Conservation (phyloP, 306 rosid species). For the Morella rubra region DNA sequence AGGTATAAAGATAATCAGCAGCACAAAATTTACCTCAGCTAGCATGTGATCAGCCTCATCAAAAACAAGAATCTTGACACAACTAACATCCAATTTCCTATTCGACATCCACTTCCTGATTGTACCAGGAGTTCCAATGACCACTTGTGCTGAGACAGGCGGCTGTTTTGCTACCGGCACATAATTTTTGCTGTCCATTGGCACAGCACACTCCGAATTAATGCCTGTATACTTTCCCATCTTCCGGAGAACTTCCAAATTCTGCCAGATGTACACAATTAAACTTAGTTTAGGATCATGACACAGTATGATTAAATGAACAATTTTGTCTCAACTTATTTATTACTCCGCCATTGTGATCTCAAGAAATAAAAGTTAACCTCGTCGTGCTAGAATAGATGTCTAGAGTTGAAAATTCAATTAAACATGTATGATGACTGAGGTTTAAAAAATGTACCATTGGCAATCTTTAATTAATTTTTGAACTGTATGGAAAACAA, state of each 20-base stretch:
- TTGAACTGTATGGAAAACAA: neutral
- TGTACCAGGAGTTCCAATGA: slow-evolving; percentile 28
- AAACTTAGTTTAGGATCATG: neutral
- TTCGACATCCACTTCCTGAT: slow-evolving; percentile 54
- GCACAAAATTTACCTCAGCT: slow-evolving; percentile 45
- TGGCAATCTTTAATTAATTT: neutral
- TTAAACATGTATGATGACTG: neutral
- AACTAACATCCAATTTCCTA: slow-evolving; percentile 49
- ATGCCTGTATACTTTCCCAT: slow-evolving; percentile 82
- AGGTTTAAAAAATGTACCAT: neutral
- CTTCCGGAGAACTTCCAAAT: slow-evolving; percentile 76
- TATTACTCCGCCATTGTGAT: neutral
- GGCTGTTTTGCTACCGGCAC: slow-evolving; percentile 39
- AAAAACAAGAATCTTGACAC: slow-evolving; percentile 74
- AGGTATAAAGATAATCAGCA: neutral
- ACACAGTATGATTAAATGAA: neutral
- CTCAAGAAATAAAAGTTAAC: neutral
- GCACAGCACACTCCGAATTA: slow-evolving; percentile 73
- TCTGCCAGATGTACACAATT: slow-evolving; percentile 38
- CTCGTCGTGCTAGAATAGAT: neutral
- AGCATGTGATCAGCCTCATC: slow-evolving; percentile 98
- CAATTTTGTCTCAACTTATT: neutral
- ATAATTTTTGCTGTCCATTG: slow-evolving; percentile 48
- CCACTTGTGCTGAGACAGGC: slow-evolving; percentile 67
- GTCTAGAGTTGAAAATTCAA: neutral